Evolutionary conservation across 768 basidiomycete species (phyloP).

Genomic region (Termitomyces sp.): DNA sequence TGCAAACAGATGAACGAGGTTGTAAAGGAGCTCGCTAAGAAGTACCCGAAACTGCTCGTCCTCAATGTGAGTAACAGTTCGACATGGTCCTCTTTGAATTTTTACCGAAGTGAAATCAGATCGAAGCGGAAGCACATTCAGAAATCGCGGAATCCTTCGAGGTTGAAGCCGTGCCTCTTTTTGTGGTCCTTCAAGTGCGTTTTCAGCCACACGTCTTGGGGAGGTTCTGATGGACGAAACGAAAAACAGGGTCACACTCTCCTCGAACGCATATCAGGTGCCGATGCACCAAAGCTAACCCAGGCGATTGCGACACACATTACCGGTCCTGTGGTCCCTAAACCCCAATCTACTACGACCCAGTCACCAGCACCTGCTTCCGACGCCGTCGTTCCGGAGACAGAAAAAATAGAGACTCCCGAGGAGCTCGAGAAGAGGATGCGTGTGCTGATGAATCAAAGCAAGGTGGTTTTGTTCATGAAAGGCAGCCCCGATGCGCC

Average conservation of each 20-base stretch:
- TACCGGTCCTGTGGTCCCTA: conserved; percentile 26
- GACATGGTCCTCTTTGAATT: not conserved
- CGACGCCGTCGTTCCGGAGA: conserved; percentile 8
- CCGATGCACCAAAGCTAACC: conserved; percentile 67
- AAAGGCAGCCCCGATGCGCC: conserved; percentile 79
- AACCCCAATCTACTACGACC: conserved; percentile 49
- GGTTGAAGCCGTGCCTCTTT: conserved; percentile 83
- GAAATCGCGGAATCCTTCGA: conserved; percentile 94
- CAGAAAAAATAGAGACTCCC: conserved; percentile 43
- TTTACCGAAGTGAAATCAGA: conserved; percentile 35
- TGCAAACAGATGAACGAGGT: conserved; percentile 88
- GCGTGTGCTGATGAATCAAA: conserved; percentile 70
- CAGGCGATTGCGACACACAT: conserved; percentile 58
- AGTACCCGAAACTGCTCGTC: conserved; percentile 66
- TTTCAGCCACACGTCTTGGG: not conserved
- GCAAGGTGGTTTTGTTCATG: conserved; percentile 84
- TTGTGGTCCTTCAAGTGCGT: conserved; percentile 76
- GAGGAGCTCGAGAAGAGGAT: conserved; percentile 70
- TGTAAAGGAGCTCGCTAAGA: conserved; percentile 66
- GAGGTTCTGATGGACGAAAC: not conserved
- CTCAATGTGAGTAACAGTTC: conserved; percentile 52
- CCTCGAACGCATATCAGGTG: conserved; percentile 74
- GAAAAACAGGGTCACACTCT: conserved; percentile 78
- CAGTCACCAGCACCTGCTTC: conserved; percentile 33
- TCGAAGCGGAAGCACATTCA: conserved; percentile 75